These are phyloP conservation scores for Puccinia polysora DNA, from an alignment of 1,284 basidiomycete genomes.

Conservation along the genomic window DNA sequence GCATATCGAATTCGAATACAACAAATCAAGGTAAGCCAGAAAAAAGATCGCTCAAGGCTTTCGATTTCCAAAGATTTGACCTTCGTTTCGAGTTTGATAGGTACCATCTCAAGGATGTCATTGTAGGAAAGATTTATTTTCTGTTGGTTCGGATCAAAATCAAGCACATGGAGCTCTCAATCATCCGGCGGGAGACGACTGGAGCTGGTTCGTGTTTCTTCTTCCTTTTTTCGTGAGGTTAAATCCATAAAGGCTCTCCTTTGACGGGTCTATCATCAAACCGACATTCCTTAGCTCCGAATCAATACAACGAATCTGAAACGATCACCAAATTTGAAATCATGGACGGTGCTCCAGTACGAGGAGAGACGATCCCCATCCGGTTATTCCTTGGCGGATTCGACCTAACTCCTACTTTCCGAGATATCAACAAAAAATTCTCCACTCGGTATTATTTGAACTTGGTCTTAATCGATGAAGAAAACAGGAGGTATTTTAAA, in stretches of 20 bases:
- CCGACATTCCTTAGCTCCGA: too few species aligned
- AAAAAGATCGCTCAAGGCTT: not conserved
- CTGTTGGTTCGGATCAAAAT: slow-evolving; percentile 98
- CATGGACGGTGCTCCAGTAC: slow-evolving; percentile 93
- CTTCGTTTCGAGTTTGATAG: not conserved
- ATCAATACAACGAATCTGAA: slow-evolving; percentile 98
- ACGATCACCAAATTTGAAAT: slow-evolving; percentile 99
- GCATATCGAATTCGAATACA: slow-evolving; percentile 99
- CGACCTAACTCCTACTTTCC: slow-evolving; percentile 95
- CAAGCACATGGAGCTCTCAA: slow-evolving; percentile 98
- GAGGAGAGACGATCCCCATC: slow-evolving; percentile 97
- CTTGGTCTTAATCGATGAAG: slow-evolving; percentile 92
- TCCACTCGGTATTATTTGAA: slow-evolving; percentile 94
- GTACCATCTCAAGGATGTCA: slow-evolving; percentile 97
- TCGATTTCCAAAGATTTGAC: not conserved
- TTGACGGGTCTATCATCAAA: not conserved
- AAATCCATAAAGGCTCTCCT: not conserved
- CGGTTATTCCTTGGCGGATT: slow-evolving; percentile 96
- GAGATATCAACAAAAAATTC: slow-evolving; percentile 99
- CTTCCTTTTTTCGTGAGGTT: not conserved
- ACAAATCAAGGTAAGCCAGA: slow-evolving; percentile 73
- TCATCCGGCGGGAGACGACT: slow-evolving; percentile 93
- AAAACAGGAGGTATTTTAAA: slow-evolving; percentile 92
- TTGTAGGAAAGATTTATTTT: slow-evolving; percentile 99
- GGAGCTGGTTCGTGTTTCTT: slow-evolving; percentile 59